Base-by-base conservation (phyloP, 2,329 filamentous ascomycete genomes). In the Penicillium sp. region DNA sequence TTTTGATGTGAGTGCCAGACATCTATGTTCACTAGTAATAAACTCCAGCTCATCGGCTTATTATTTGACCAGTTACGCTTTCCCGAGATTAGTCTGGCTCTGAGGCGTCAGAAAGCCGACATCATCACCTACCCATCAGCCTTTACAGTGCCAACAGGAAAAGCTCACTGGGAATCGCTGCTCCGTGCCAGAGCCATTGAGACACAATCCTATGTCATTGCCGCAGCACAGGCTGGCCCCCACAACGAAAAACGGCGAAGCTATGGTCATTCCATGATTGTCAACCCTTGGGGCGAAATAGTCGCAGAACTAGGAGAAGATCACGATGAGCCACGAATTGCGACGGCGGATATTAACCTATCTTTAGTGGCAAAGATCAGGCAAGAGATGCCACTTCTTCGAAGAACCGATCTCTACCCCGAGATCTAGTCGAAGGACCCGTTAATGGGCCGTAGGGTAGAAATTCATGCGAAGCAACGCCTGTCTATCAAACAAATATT, bases 41-140 rank as follows among this genome's bases (percentile, higher is more conserved):
- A 24, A 3, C 39, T 50, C 27, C 26, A 26, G 29, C 16, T 45
- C 13, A 13, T 45, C 22, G 26, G n/a, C 14, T 8, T n/a, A 16
- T 33, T 10, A 46, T 56, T 45, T 22, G 8, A 21, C 14, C 57
- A 83, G 80, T 76, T 97, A 60, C 86, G 92, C 1, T 96, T 95
- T 70, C 85, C 91, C 0, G 91, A 96, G 70, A 84, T 89, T 9
- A 84, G 86, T 0, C 73, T 95, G 10, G 81, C 85, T 1, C 81
- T 96, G 19, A 84, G 85, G 27, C 77, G 84, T 7, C 83, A 85
- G 54, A 80, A 83, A 22, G 91, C 91, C 1, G 86, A 96, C 60
- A 79, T 96, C 52, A 79, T 97, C 49, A 86, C 91, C 0, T 97
- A 93, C 70, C 93, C 93, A 0, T 93, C 90, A 6, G 93, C 93